phyloP scores from a whole-genome alignment of 2,329 filamentous ascomycete species.

The Cladosporium sp. region DNA sequence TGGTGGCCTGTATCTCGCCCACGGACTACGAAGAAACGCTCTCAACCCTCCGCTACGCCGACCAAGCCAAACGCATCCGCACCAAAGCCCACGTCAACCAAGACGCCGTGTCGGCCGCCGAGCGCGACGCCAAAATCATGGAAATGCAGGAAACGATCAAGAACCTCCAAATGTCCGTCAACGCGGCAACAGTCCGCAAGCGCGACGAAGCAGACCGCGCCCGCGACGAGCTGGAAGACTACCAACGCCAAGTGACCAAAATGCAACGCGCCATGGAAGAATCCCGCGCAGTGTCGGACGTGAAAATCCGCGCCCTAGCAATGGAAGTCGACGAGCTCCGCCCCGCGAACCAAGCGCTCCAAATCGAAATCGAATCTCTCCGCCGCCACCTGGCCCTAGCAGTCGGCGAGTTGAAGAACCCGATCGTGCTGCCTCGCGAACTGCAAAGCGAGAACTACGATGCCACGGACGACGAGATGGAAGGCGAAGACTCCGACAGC shows the following conservation, averaged over 20 bases:
- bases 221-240: conserved; percentile 85
- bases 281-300: conserved; percentile 79
- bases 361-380: conserved; percentile 73
- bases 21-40: conserved; percentile 96
- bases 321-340: conserved; percentile 45
- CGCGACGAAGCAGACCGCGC: conserved; percentile 67
- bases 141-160: conserved; percentile 97
- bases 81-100: conserved; percentile 94
- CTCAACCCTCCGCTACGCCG: conserved; percentile 91
- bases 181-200: conserved; percentile 56
- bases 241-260: conserved; percentile 80
- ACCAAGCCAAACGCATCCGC: conserved; percentile 95
- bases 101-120: conserved; percentile 84
- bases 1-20: conserved; percentile 96
- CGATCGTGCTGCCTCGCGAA: conserved; percentile 60
- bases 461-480: conserved; percentile 44
- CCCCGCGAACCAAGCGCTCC: conserved; percentile 54
- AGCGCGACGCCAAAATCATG: conserved; percentile 87
- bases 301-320: conserved; percentile 81
- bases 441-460: conserved; percentile 31
- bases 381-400: conserved; percentile 83
- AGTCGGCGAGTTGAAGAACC: conserved; percentile 80
- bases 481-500: conserved; percentile 60
- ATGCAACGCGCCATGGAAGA: conserved; percentile 98
- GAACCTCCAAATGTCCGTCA: conserved; percentile 69